These are phyloP conservation scores for Fraxinus paxiana DNA, from an alignment of 305 asterid genomes.

Conservation along the genomic window DNA sequence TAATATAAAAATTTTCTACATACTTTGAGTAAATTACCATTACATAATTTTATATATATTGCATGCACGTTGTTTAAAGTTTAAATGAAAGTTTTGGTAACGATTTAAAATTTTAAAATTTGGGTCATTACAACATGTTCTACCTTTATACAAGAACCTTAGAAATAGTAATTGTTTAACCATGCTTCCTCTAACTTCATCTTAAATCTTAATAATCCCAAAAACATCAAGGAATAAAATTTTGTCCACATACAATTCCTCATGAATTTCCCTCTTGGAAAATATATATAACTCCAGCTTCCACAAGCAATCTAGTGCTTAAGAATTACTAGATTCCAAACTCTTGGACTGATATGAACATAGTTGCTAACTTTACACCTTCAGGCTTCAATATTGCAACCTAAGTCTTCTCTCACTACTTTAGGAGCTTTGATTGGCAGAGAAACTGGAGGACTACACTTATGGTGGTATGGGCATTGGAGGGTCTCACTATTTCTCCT, in stretches of 20 bases:
- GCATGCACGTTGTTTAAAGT: too few species aligned
- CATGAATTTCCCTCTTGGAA: background rate
- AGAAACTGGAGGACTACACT: background rate
- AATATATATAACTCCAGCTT: background rate
- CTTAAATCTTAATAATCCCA: background rate
- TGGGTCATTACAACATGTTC: background rate
- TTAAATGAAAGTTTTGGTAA: too few species aligned
- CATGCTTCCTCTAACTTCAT: background rate
- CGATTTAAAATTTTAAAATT: too few species aligned
- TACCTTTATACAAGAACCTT: background rate
- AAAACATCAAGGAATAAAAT: background rate
- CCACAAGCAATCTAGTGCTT: background rate
- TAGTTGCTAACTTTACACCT: background rate
- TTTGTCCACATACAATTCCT: background rate
- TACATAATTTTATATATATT: too few species aligned
- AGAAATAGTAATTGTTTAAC: background rate
- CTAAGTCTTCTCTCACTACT: background rate
- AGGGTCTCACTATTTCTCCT: background rate
- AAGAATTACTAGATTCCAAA: background rate
- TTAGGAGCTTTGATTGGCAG: background rate
- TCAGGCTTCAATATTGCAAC: background rate
- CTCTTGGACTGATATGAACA: background rate
- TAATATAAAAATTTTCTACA: too few species aligned
- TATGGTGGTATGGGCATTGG: background rate
- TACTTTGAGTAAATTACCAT: too few species aligned